Evolutionary conservation across 176 grass and related monocot genomes (phyloP).

Genomic region (bread wheat (Triticum aestivum)): IWGSC_CS_RefSeq_v2.1 NC_057794.1:518473861-518474360

Average conservation of each 20-base stretch:
- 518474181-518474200: slow-evolving; percentile 89
- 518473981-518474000: slow-evolving; percentile 74
- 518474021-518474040: slow-evolving; percentile 75
- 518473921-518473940: slow-evolving; percentile 73
- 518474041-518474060: slow-evolving; percentile 24
- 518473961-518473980: slow-evolving; percentile 78
- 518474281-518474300: not conserved
- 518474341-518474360: not conserved
- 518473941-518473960: slow-evolving; percentile 79
- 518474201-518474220: slow-evolving; percentile 70
- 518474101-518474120: slow-evolving; percentile 40
- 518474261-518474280: slow-evolving; percentile 72
- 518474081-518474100: slow-evolving; percentile 3
- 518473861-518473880: not conserved
- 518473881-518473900: slow-evolving; percentile 78
- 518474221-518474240: slow-evolving; percentile 72
- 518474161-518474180: slow-evolving; percentile 85
- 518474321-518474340: not conserved
- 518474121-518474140: slow-evolving; percentile 81
- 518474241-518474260: slow-evolving; percentile 80
- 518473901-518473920: slow-evolving; percentile 87
- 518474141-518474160: slow-evolving; percentile 91
- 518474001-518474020: slow-evolving; percentile 84
- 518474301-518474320: not conserved
- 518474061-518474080: not conserved